Conservation (phyloP, 192 early-diverging fungal genomes). For the Pecoramyces ruminantium region DNA sequence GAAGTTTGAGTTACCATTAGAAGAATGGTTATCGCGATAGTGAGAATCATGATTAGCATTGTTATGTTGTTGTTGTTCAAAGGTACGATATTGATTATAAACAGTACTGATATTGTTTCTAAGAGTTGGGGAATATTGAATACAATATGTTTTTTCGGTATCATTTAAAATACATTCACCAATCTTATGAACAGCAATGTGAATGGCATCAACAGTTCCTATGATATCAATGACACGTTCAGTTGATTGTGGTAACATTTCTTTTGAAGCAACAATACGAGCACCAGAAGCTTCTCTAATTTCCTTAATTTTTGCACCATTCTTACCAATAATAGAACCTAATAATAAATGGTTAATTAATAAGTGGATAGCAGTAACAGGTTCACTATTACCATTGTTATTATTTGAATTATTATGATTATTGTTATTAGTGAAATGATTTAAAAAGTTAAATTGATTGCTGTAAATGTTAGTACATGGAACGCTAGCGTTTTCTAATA, state of each 20-base stretch:
- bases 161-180: neutral
- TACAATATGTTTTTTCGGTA: neutral
- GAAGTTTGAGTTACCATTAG: neutral
- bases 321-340: conserved; percentile 3
- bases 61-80: conserved; percentile 5
- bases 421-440: neutral
- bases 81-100: conserved; percentile 11
- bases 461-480: conserved; percentile 7
- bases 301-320: conserved; percentile 2
- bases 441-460: neutral
- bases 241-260: neutral
- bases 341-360: conserved; percentile 2
- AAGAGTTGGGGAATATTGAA: neutral
- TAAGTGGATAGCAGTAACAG: neutral
- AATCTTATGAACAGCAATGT: neutral
- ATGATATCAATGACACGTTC: neutral
- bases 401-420: neutral
- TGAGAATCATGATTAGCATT: neutral
- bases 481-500: conserved; percentile 56
- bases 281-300: neutral
- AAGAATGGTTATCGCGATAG: neutral
- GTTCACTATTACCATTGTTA: neutral
- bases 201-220: conserved; percentile 1
- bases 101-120: conserved; percentile 1
- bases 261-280: neutral